These are phyloP conservation scores for Martiniozyma abietophila DNA, from an alignment of 805 yeast species.

Conservation along the genomic window DNA sequence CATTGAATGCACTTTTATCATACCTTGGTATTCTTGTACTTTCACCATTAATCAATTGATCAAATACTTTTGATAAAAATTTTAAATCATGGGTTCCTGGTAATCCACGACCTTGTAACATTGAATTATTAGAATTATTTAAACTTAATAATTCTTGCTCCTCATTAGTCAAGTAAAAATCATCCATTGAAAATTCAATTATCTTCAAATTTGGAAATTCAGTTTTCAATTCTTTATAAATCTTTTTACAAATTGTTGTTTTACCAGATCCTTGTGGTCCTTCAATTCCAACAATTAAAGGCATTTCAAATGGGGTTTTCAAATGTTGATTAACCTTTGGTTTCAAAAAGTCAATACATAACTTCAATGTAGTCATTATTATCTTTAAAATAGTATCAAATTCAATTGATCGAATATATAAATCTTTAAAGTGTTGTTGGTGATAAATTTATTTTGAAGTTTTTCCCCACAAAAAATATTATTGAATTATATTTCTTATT, in stretches of 20 bases:
- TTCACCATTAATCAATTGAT: constrained; percentile 21
- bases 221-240: constrained; percentile 27
- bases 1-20: constrained; percentile 64
- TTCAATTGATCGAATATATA: too few relatives aligned
- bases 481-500: too few relatives aligned
- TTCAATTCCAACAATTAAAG: constrained; percentile 43
- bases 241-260: constrained; percentile 40
- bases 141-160: constrained; percentile 45
- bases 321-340: too few relatives aligned
- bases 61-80: constrained; percentile 32
- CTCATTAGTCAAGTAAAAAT: constrained; percentile 61
- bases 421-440: too few relatives aligned
- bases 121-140: constrained; percentile 28
- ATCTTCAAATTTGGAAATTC: constrained; percentile 30
- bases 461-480: too few relatives aligned
- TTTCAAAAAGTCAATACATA: too few relatives aligned
- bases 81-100: constrained; percentile 89
- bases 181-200: constrained; percentile 69
- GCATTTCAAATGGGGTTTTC: too few relatives aligned
- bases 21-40: constrained; percentile 49
- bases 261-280: constrained; percentile 84
- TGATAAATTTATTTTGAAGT: too few relatives aligned
- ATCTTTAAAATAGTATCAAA: too few relatives aligned
- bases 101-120: constrained; percentile 70
- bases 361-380: too few relatives aligned